Percentiles rank a stretch among this genome's conserved stretches.
Conservation (phyloP, 2,329 filamentous ascomycete species). For the Lachnellula suecica region DNA sequence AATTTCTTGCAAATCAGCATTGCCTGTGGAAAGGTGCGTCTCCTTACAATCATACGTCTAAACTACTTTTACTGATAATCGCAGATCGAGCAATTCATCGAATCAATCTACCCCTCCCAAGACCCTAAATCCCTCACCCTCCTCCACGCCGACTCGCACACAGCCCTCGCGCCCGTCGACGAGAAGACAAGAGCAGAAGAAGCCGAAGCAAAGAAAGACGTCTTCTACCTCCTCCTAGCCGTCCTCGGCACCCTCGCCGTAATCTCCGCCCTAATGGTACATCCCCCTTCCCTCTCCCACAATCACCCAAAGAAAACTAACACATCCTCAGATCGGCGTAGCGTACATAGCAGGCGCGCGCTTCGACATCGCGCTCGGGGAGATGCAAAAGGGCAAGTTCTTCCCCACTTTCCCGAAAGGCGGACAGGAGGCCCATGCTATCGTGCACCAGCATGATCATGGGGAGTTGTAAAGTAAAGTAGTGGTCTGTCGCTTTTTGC, state of each 20-base stretch:
- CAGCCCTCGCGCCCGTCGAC: slow-evolving; percentile 34
- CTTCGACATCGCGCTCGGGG: slow-evolving; percentile 68
- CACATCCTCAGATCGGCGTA: slow-evolving; percentile 60
- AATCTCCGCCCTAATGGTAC: slow-evolving; percentile 78
- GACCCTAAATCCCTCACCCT: slow-evolving; percentile 60
- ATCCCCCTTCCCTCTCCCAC: not conserved
- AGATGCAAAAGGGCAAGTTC: slow-evolving; percentile 48
- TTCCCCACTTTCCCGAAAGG: slow-evolving; percentile 28
- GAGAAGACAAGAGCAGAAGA: slow-evolving; percentile 46
- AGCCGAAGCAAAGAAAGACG: slow-evolving; percentile 55
- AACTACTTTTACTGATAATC: slow-evolving; percentile 4
- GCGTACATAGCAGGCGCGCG: slow-evolving; percentile 81
- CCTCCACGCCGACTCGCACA: slow-evolving; percentile 31
- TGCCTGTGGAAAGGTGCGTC: slow-evolving; percentile 75
- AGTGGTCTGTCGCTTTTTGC: slow-evolving; percentile 3
- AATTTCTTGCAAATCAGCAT: slow-evolving; percentile 91
- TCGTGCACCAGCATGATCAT: slow-evolving; percentile 30
- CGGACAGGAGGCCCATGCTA: slow-evolving; percentile 23
- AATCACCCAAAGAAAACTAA: slow-evolving; percentile 12
- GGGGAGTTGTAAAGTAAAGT: slow-evolving; percentile 21
- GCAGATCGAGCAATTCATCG: slow-evolving; percentile 93
- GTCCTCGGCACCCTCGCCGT: slow-evolving; percentile 68
- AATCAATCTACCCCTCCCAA: slow-evolving; percentile 86
- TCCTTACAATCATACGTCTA: not conserved
- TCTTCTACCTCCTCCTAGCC: slow-evolving; percentile 63